Evolutionary conservation across 306 rosid genomes (phyloP).

Genomic region (Trifolium pratense): DNA sequence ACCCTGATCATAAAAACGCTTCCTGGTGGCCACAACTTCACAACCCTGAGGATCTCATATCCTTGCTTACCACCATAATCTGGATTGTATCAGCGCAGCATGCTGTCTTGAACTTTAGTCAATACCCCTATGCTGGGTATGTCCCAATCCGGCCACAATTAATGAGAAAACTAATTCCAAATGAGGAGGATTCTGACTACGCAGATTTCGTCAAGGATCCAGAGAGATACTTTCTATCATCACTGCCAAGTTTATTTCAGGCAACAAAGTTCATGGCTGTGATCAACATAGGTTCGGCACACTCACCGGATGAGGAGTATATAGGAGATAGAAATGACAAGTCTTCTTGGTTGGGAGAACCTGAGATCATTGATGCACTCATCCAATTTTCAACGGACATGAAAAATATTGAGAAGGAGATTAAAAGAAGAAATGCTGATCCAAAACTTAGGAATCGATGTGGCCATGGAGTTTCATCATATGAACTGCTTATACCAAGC

Average conservation of each 20-base stretch:
- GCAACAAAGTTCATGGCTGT: conserved; percentile 53
- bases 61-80: conserved; percentile 43
- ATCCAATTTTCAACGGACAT: conserved; percentile 47
- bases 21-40: conserved; percentile 57
- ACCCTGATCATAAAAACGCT: conserved; percentile 48
- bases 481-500: conserved; percentile 52
- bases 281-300: conserved; percentile 49
- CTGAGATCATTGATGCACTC: conserved; percentile 49
- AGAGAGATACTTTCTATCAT: conserved; percentile 38
- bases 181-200: conserved; percentile 39
- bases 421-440: conserved; percentile 46
- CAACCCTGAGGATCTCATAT: conserved; percentile 45
- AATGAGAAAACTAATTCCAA: conserved; percentile 47
- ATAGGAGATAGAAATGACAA: conserved; percentile 44
- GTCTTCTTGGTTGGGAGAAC: conserved; percentile 46
- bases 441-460: conserved; percentile 47
- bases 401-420: conserved; percentile 48
- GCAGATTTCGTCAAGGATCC: conserved; percentile 39
- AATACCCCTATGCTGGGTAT: conserved; percentile 44
- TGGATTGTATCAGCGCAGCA: conserved; percentile 51
- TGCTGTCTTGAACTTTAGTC: conserved; percentile 55
- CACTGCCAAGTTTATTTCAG: conserved; percentile 51
- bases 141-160: conserved; percentile 44
- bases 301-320: conserved; percentile 56
- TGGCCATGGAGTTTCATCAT: conserved; percentile 46